Percentiles rank a stretch among this genome's conserved stretches.
These are phyloP conservation scores for Trichophyton benhamiae DNA, from an alignment of 2,329 filamentous ascomycete species.

Conservation along the genomic window DNA sequence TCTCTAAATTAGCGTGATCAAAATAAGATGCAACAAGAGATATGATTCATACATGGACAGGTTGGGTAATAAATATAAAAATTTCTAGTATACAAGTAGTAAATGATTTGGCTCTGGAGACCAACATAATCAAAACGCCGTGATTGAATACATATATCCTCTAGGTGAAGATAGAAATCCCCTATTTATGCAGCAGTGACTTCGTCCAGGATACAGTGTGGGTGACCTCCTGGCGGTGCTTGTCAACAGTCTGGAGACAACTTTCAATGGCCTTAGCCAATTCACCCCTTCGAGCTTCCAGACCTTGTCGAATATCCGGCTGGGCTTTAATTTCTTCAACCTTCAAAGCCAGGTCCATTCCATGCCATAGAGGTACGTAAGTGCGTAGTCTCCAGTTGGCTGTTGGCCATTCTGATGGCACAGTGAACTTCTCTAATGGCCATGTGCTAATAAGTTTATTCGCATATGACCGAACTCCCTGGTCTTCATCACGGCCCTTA, in stretches of 20 bases:
- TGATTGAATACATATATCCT: background rate
- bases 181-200: background rate
- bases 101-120: background rate
- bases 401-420: conserved; percentile 16
- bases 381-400: conserved; percentile 21
- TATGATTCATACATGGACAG: background rate
- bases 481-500: conserved; percentile 30
- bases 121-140: conserved; percentile 1
- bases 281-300: conserved; percentile 23
- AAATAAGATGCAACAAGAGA: background rate
- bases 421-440: conserved; percentile 19
- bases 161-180: background rate
- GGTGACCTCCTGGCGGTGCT: background rate
- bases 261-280: conserved; percentile 46
- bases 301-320: conserved; percentile 15
- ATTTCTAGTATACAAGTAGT: background rate
- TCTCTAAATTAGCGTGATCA: too few relatives aligned
- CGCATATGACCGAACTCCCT: conserved; percentile 30
- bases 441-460: conserved; percentile 26
- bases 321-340: conserved; percentile 22
- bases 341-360: conserved; percentile 29
- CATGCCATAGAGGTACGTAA: conserved; percentile 29
- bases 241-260: conserved; percentile 8
- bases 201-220: background rate
- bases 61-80: background rate